A percentile compares a stretch with the other conserved stretches of the same genome.
Evolutionary conservation across 1,284 basidiomycete species (phyloP).

Genomic region (Ustilago hordei): DNA sequence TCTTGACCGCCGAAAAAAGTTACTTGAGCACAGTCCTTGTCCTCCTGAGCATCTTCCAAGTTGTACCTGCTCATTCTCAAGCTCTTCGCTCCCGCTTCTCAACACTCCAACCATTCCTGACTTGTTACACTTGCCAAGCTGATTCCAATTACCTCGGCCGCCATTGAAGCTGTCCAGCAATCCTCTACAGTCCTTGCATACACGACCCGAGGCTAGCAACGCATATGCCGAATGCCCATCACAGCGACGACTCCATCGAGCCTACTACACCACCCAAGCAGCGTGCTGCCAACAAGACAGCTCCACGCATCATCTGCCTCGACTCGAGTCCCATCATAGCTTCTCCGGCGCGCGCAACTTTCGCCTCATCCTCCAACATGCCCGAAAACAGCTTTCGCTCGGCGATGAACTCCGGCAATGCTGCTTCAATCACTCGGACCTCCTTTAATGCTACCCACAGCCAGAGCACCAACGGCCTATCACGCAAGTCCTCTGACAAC

Average conservation of each 20-base stretch:
- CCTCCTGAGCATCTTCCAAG: neutral
- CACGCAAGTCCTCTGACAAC: constrained; percentile 10
- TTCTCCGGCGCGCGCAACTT: constrained; percentile 8
- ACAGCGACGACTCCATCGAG: constrained; percentile 48
- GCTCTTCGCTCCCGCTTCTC: neutral
- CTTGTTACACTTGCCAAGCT: no score
- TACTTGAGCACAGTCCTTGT: neutral
- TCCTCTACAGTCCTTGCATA: neutral
- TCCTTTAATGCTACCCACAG: constrained; percentile 18
- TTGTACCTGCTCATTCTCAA: neutral
- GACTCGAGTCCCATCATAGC: constrained; percentile 39
- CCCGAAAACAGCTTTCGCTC: constrained; percentile 36
- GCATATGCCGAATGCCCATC: constrained; percentile 32
- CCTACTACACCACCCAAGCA: constrained; percentile 39
- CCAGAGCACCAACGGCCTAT: constrained; percentile 11
- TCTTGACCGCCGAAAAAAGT: neutral
- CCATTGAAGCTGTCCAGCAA: neutral
- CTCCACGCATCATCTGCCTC: constrained; percentile 36
- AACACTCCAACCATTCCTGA: no score
- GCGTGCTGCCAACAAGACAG: constrained; percentile 7
- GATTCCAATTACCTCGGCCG: neutral
- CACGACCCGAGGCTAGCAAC: neutral
- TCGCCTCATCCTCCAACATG: constrained; percentile 8
- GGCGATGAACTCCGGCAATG: constrained; percentile 30
- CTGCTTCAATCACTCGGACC: constrained; percentile 36